Conservation (phyloP, 2,329 filamentous ascomycete genomes). For the Neofusicoccum laricinum region DNA sequence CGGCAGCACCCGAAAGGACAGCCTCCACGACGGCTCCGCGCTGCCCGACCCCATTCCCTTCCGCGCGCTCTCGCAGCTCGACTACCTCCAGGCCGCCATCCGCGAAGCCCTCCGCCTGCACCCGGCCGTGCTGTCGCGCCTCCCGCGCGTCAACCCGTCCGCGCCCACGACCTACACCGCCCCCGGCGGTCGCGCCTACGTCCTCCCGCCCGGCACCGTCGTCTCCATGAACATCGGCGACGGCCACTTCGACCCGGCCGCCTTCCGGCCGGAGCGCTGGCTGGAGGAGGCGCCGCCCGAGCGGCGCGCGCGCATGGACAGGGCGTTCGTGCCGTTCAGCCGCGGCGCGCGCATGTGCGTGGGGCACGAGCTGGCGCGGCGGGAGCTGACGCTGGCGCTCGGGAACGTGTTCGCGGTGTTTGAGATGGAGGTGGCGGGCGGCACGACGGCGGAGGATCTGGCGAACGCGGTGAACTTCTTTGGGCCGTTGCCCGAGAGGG, state of each 20-base stretch:
- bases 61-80: neutral
- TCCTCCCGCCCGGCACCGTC: conserved; percentile 18
- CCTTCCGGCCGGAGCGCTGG: conserved; percentile 23
- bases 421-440: conserved; percentile 19
- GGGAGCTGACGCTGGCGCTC: conserved; percentile 21
- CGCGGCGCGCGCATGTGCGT: conserved; percentile 37
- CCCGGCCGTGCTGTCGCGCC: no score
- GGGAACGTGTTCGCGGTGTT: conserved; percentile 18
- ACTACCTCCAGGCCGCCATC: no score
- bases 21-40: conserved; percentile 20
- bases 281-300: conserved; percentile 1
- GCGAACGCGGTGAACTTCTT: conserved; percentile 22
- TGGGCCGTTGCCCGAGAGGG: conserved; percentile 17
- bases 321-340: conserved; percentile 37
- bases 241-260: conserved; percentile 15
- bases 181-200: neutral
- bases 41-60: conserved; percentile 5
- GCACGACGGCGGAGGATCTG: conserved; percentile 21
- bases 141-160: no score
- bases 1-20: neutral
- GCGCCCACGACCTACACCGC: neutral
- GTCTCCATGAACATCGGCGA: conserved; percentile 19
- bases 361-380: conserved; percentile 33
- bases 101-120: no score
- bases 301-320: conserved; percentile 23